Evolutionary conservation across 495 filamentous ascomycete species (phyloP), one percentile per base, ranked within the genome.

Genomic region (Neurospora africana): DNA sequence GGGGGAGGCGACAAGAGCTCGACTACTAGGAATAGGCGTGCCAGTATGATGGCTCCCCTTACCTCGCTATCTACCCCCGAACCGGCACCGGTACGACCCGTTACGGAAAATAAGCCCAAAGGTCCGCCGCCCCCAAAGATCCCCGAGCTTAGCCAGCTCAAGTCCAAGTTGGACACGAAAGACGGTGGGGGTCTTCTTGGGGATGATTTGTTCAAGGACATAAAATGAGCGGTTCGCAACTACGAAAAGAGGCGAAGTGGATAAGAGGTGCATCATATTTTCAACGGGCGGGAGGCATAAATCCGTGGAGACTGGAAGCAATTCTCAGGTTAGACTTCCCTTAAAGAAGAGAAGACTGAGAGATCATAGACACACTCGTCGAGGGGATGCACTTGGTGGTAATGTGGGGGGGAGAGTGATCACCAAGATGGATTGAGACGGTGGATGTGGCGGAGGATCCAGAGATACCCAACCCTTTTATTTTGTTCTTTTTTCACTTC

Each of bases 111-210:
- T 65, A 81, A 82, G 68, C 80, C 83, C 33, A 76, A 74, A 68
- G 82, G 83, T 53, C 82, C 85, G 15, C 88, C 88, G 65, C 87
- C 88, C 15, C 88, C 88, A 21, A 88, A 84, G 81, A 83, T 90
- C 47, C 88, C 88, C 67, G 87, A 90, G 71, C 81, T 89, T 72
- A 84, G 79, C 73, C 82, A 82, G 39, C 79, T 88, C 69, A 84
- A 87, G 76, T 79, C 84, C 30, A 84, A 84, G 75, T 75, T 84
- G 58, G 76, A 79, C 17, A 73, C 77, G 61, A 76, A 79, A 68
- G 78, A 82, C 53, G 81, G 82, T 36, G 76, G 71, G 10, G 76
- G 76, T 27, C 53, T 65, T 17, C 79, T 90, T 72, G 87, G 87
- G 39, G 83, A 79, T 68, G 87, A 89, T 43, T 78, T 90, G 73